Base-by-base conservation (phyloP, 352 stramenopile genomes). In the Globisporangium emineosum region DNA sequence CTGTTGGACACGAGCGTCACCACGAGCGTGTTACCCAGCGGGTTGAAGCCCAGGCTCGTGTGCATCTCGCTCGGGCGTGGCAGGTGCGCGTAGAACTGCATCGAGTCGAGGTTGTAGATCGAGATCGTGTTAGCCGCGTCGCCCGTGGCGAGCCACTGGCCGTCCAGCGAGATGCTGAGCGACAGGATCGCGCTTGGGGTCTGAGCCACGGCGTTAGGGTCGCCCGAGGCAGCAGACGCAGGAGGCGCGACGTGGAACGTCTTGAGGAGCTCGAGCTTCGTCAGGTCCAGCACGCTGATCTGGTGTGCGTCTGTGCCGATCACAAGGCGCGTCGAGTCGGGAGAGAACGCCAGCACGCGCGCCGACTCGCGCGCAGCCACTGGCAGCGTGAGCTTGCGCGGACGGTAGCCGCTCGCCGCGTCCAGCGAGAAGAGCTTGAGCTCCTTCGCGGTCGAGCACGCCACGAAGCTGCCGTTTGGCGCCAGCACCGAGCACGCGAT, bases 361-460 rank as follows among this genome's bases (percentile, higher is more conserved):
- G 82, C 78, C 3, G 81, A 75, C 8, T 83, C 81, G 5, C 72
- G 72, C 21, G 78, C 71, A 4, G 71, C 66, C 23, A 23, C 64
- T 17, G 86, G 64, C 8, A 79, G 67, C 6, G 75, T 52, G 19
- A 93, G 42, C 66, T 94, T 94, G 54, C 72, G 76, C 1, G 84
- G 81, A 19, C 76, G 68, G 51, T 80, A 88, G 29, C 81, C 72
- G 13, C 71, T 59, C 1, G 70, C 45, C 2, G 69, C 56, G 23
- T 91, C 65, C 5, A 98, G 64, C 15, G 71, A 66, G 62, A 98
- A 98, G 12, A 98, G 64, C 69, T 97, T 97, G 33, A 97, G 75
- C 52, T 91, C 82, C 35, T 86, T 76, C 8, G 86, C 73, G 62
- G 94, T 96, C 35, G 88, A 94, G 65, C 88, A 90, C 37, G 88